Evolutionary conservation across 768 basidiomycete genomes (phyloP).

Genomic region (Strobilomyces confusus): DNA sequence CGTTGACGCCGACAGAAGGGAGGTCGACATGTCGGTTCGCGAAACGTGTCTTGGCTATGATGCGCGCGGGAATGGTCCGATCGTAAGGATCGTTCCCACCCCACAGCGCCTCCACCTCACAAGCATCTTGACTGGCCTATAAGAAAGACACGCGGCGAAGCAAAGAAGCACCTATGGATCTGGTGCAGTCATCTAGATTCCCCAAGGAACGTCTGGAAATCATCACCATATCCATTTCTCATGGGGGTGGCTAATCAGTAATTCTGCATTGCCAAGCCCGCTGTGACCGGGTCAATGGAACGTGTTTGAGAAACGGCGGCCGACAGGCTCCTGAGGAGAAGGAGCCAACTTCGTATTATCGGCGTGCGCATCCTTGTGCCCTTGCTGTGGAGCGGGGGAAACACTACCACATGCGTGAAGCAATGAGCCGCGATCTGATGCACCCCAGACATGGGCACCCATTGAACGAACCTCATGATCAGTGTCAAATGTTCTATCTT

Average conservation of each 20-base stretch:
- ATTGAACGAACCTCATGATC: constrained; percentile 4
- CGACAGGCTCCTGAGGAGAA: constrained; percentile 1
- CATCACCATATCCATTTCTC: constrained; percentile 25
- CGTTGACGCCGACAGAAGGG: constrained; percentile 11
- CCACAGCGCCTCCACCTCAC: constrained; percentile 18
- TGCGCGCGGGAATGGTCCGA: constrained; percentile 4
- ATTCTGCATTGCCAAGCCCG: not conserved
- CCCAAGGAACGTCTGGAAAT: constrained; percentile 3
- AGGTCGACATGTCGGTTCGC: not conserved
- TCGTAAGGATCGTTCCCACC: constrained; percentile 24
- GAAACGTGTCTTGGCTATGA: not conserved
- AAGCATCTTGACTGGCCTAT: constrained; percentile 8
- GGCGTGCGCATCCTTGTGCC: constrained; percentile 13
- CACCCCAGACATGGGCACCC: not conserved
- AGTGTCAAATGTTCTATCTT: not conserved
- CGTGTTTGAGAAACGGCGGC: not conserved
- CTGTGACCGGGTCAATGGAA: not conserved
- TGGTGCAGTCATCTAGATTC: constrained; percentile 26
- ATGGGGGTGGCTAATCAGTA: constrained; percentile 6
- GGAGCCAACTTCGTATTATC: constrained; percentile 36
- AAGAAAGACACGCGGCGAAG: constrained; percentile 7
- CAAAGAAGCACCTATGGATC: constrained; percentile 35
- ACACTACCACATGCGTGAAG: not conserved
- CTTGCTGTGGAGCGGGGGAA: constrained; percentile 16
- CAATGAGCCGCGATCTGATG: not conserved